Evolutionary conservation across 441 rosid species (phyloP).

Genomic region (Populus hybrid): DNA sequence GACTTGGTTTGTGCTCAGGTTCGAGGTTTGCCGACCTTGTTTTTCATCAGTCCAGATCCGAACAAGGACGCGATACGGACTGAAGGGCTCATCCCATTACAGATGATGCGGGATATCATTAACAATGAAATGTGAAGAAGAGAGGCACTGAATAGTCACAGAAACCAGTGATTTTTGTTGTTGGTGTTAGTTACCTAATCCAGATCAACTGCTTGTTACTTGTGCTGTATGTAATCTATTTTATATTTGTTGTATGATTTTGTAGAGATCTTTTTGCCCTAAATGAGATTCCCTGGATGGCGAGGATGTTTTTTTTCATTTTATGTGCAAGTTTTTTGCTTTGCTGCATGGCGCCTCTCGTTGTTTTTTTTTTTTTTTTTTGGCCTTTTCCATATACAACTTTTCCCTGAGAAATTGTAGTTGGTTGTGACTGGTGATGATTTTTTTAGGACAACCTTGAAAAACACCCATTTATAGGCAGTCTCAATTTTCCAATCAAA

Average conservation of each 20-base stretch:
- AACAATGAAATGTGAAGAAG: constrained; percentile 66
- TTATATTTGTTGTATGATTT: not conserved
- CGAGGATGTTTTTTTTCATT: too few relatives aligned
- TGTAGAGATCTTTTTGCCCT: not conserved
- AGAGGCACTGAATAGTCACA: not conserved
- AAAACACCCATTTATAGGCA: too few relatives aligned
- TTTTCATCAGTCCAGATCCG: constrained; percentile 83
- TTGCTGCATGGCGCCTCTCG: too few relatives aligned
- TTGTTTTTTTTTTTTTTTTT: too few relatives aligned
- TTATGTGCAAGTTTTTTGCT: too few relatives aligned
- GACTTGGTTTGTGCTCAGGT: constrained; percentile 42
- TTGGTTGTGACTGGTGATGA: too few relatives aligned
- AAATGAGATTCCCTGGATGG: not conserved
- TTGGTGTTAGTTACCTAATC: not conserved
- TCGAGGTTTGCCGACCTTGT: constrained; percentile 78
- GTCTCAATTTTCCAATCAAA: too few relatives aligned
- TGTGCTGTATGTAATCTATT: not conserved
- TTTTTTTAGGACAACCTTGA: too few relatives aligned
- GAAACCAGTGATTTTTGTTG: not conserved
- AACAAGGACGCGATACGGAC: constrained; percentile 81
- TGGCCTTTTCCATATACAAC: too few relatives aligned
- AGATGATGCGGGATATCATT: constrained; percentile 85
- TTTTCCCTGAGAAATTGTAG: too few relatives aligned
- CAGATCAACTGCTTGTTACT: not conserved
- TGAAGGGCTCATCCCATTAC: constrained; percentile 79